Evolutionary conservation across 129 eudicot species (phyloP), one percentile per base, ranked within the genome.

Genomic region (Flaveria trinervia): DNA sequence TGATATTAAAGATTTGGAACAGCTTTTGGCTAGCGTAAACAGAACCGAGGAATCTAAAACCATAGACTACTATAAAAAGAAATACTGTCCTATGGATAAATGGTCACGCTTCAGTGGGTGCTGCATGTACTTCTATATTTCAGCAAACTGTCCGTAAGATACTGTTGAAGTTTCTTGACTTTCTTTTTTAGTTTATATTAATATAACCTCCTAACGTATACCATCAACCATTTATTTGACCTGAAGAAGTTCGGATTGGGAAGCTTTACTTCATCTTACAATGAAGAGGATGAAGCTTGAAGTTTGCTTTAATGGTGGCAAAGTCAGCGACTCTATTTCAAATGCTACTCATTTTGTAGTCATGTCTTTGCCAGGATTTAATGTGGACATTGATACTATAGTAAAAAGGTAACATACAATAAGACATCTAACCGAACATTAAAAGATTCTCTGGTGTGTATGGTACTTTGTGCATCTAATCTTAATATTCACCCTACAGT

Each of bases 31-130:
- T 72, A 95, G 62, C 81, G 74, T 88, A 30, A 71, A 77, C 67
- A 83, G 83, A 68, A 72, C 83, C 2, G 90, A 86, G 51, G 91
- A 91, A 80, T 44, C 85, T 30, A 86, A 86, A 85, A 77, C 77
- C 45, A n/a, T 87, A 4, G 88, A 88, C 30, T 72, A 87, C 80
- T 95, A 89, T 79, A 89, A 80, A 85, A 95, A 79, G 83, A 94
- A 94, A 80, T 91, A 82, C 41, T 91, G 92, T 54, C 99, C 97
- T 30, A 80, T 80, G 81, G 95, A 86, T 64, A 87, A 88, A 71
- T 95, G 99, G 99, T 75, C 84, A 46, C 83, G 82, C 39, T 95
- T 95, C 80, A 86, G 80, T 75, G 96, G 92, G 67, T 91, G 92
- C 86, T 77, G 84, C 83, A 77, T 95, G 65, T 89, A 95, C 84